Percentiles rank a stretch among this genome's conserved stretches.
These are phyloP conservation scores for Pythium phragmiticola DNA, from an alignment of 352 stramenopile species.

Conservation along the genomic window DNA sequence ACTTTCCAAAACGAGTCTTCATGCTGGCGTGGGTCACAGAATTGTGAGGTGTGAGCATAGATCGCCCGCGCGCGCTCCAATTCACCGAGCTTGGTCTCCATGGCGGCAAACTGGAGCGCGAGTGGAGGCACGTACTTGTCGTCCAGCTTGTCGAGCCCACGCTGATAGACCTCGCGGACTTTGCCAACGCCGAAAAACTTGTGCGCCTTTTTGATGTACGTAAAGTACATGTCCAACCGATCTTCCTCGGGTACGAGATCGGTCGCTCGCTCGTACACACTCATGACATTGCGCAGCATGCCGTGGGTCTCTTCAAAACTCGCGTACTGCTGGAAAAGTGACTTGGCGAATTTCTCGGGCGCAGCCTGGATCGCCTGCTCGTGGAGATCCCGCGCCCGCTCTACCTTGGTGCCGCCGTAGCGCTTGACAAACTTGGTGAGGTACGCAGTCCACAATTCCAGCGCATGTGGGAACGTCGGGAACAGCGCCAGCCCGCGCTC, in stretches of 20 bases:
- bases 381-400: slow-evolving; percentile 96
- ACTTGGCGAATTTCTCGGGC: slow-evolving; percentile 87
- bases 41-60: slow-evolving; percentile 95
- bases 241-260: slow-evolving; percentile 84
- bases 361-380: slow-evolving; percentile 91
- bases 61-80: slow-evolving; percentile 96
- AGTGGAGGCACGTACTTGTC: slow-evolving; percentile 91
- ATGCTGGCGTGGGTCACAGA: slow-evolving; percentile 94
- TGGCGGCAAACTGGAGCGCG: slow-evolving; percentile 95
- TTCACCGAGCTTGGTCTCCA: slow-evolving; percentile 97
- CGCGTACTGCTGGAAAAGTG: slow-evolving; percentile 85
- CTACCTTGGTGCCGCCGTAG: slow-evolving; percentile 96
- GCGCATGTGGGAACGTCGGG: slow-evolving; percentile 92
- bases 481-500: slow-evolving; percentile 86
- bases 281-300: slow-evolving; percentile 94
- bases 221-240: slow-evolving; percentile 92
- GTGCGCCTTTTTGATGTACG: slow-evolving; percentile 95
- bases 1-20: slow-evolving; percentile 94
- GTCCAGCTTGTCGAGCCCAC: slow-evolving; percentile 91
- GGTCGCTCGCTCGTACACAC: slow-evolving; percentile 94
- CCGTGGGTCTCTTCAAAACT: slow-evolving; percentile 97
- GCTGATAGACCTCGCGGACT: slow-evolving; percentile 96
- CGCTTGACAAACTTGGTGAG: slow-evolving; percentile 94
- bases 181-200: slow-evolving; percentile 96
- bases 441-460: slow-evolving; percentile 97